Evolutionary conservation across 228 moss, liverwort and hornwort genomes (phyloP).

Genomic region (Sphagnum fallax): DNA sequence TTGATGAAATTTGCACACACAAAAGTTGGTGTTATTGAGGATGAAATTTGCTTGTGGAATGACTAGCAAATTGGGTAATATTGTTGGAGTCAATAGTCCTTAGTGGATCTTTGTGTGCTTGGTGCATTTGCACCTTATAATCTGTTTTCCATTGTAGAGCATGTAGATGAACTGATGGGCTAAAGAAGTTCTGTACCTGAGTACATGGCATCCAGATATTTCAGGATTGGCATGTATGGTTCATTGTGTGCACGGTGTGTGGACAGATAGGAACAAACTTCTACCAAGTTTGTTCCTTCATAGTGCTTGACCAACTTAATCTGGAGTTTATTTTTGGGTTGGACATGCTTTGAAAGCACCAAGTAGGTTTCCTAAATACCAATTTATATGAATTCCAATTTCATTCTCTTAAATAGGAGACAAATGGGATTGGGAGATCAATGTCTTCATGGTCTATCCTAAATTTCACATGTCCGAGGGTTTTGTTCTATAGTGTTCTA

Average conservation of each 20-base stretch:
- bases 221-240: too few species aligned
- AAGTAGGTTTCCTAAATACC: conserved; percentile 22
- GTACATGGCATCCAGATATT: neutral
- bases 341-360: conserved; percentile 97
- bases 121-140: too few species aligned
- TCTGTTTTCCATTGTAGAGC: too few species aligned
- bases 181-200: neutral
- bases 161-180: too few species aligned
- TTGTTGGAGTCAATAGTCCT: too few species aligned
- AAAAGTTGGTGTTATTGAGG: too few species aligned
- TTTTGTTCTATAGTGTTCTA: conserved; percentile 63
- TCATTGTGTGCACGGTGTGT: neutral
- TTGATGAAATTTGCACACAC: too few species aligned
- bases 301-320: conserved; percentile 92
- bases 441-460: neutral
- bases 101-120: too few species aligned
- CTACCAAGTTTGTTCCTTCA: conserved; percentile 85
- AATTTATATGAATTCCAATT: neutral
- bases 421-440: neutral
- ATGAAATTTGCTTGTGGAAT: too few species aligned
- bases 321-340: conserved; percentile 95
- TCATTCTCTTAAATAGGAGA: neutral
- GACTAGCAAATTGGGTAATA: too few species aligned
- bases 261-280: conserved; percentile 83
- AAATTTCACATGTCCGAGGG: neutral